Base-by-base conservation (phyloP, 768 basidiomycete genomes). In the Kondoa malvinella region DNA sequence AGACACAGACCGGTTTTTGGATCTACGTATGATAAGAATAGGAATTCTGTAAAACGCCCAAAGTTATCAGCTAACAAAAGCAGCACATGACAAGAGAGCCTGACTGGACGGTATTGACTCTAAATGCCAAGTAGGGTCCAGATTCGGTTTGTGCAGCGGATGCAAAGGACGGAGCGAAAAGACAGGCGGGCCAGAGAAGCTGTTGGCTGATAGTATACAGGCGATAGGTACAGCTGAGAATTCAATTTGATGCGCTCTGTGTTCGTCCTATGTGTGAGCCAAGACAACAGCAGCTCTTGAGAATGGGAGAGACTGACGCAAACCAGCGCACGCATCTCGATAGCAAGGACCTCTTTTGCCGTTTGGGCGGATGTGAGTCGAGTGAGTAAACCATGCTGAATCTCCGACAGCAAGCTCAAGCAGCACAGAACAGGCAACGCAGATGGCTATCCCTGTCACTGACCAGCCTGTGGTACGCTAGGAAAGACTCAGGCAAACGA, bases 21-120 rank as follows among this genome's bases (percentile, higher is more conserved):
- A 66, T 69, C 33, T 50, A n/a, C 60, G 31, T 56, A 57, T 31
- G 25, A 14, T 32, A 56, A 21, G 61, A 33, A 58, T 21, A 50
- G 60, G 66, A n/a, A 67, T 17, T 34, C 57, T 63, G 58, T 66
- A 68, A 8, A 65, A n/a, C n/a, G n/a, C n/a, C n/a, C n/a, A n/a
- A n/a, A 65, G 29, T 58, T 40, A 66, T 57, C 40, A 50, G 66
- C n/a, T 65, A 16, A 33, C 64, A 66, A 56, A 65, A 65, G 63
- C 33, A 57, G 26, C 27, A 57, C 21, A 30, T 65, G 21, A n/a
- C n/a, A 33, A 26, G 40, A 17, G 3, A 50, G 8, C 12, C 40
- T 8, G 12, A 50, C 40, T 66, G 66, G 58, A 40, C 57, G 29
- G 65, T 31, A 31, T 58, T 56, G 30, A 32, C 26, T 30, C 69